phyloP scores from a whole-genome alignment of 768 basidiomycete species.

The Boletus subcaerulescens region DNA sequence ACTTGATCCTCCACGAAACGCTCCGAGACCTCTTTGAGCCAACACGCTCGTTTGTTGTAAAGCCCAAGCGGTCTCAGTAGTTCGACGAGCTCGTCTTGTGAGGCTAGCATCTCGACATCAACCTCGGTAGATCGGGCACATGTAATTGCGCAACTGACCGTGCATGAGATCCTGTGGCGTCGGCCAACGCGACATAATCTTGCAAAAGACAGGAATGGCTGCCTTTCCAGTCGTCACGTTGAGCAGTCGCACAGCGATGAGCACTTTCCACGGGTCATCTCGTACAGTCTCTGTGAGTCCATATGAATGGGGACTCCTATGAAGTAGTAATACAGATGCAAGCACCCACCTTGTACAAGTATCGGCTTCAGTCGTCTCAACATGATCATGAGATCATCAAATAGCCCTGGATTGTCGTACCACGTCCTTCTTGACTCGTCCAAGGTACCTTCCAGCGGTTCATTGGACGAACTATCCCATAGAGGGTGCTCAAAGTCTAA shows the following conservation, averaged over 20 bases:
- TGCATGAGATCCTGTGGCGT: slow-evolving; percentile 51
- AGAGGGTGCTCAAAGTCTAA: slow-evolving; percentile 3
- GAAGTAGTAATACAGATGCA: neutral
- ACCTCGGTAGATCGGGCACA: neutral
- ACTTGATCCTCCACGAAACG: slow-evolving; percentile 44
- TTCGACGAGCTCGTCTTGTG: slow-evolving; percentile 40
- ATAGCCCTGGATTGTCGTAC: slow-evolving; percentile 4
- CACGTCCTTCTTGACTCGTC: neutral
- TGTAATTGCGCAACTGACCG: slow-evolving; percentile 37
- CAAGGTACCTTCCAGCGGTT: neutral
- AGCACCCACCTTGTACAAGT: slow-evolving; percentile 27
- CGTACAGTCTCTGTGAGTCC: slow-evolving; percentile 44
- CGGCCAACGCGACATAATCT: slow-evolving; percentile 55
- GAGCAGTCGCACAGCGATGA: slow-evolving; percentile 63
- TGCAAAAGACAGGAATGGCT: slow-evolving; percentile 65
- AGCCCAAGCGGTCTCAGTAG: slow-evolving; percentile 57
- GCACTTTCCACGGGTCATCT: slow-evolving; percentile 64
- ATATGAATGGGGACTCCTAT: neutral
- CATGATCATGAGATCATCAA: slow-evolving; percentile 25
- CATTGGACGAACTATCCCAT: neutral
- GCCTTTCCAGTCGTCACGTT: slow-evolving; percentile 66
- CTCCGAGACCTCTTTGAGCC: slow-evolving; percentile 53
- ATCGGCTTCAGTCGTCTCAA: slow-evolving; percentile 31
- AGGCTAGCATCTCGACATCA: slow-evolving; percentile 32
- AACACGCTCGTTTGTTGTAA: slow-evolving; percentile 51